Conservation (phyloP, 305 asterid genomes). For the Ajuga reptans region DNA sequence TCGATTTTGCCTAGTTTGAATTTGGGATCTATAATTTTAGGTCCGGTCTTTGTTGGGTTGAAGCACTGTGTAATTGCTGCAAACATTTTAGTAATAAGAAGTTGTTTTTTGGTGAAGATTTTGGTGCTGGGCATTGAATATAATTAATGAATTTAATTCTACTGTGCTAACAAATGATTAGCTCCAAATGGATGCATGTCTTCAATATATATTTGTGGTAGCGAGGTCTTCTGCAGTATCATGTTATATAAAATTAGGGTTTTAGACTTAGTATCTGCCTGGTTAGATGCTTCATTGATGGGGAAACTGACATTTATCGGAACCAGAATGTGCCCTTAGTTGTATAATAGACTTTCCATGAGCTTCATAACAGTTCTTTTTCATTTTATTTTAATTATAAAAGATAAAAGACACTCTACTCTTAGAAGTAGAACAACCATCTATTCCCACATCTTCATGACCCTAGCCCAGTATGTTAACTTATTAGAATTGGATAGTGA, state of each 20-base stretch:
- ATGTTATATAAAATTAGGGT: not conserved
- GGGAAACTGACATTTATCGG: not conserved
- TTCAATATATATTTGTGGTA: not conserved
- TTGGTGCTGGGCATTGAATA: constrained; percentile 1
- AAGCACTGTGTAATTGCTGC: not conserved
- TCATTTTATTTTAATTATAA: not conserved
- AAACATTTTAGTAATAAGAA: not conserved
- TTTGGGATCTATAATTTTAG: not conserved
- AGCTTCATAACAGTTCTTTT: not conserved
- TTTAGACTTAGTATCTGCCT: not conserved
- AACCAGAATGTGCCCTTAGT: not conserved
- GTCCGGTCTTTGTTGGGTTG: not conserved
- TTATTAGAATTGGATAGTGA: not conserved
- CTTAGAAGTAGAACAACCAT: not conserved
- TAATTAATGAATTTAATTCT: not conserved
- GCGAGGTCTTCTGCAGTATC: not conserved
- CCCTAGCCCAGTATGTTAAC: not conserved
- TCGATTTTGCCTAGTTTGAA: not conserved
- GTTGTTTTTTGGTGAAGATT: not conserved
- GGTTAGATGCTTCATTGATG: not conserved
- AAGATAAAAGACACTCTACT: not conserved
- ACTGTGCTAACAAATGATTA: not conserved
- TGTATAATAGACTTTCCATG: not conserved
- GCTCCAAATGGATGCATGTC: not conserved
- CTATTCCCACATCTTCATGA: not conserved